Evolutionary conservation across 1,284 basidiomycete genomes (phyloP).

Genomic region (Tilletia setariae): DNA sequence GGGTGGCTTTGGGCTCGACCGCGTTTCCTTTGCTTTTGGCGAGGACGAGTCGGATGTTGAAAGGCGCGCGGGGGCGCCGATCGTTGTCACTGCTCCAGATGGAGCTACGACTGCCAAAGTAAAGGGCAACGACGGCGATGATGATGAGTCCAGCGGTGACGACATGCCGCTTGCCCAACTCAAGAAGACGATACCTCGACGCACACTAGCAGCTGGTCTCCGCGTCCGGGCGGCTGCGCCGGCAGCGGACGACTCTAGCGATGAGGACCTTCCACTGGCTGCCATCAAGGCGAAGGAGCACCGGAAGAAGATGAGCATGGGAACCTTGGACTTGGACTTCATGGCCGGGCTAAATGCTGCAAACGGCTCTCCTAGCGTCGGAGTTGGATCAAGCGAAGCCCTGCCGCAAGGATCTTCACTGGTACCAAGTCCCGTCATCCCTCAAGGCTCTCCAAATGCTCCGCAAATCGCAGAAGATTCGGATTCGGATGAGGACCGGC

Average conservation of each 20-base stretch:
- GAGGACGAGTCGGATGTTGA: conserved; percentile 6
- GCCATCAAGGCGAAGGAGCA: conserved; percentile 39
- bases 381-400: background rate
- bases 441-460: background rate
- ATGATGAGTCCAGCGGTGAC: conserved; percentile 21
- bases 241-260: conserved; percentile 30
- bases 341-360: background rate
- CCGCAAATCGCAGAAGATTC: conserved; percentile 19
- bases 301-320: conserved; percentile 29
- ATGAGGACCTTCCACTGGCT: conserved; percentile 40
- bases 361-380: background rate
- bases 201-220: background rate
- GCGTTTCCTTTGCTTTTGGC: conserved; percentile 8
- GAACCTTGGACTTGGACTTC: conserved; percentile 39
- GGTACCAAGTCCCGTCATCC: background rate
- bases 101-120: background rate
- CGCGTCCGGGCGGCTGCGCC: background rate
- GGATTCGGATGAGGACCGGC: conserved; percentile 43
- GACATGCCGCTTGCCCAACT: conserved; percentile 40
- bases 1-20: conserved; percentile 11
- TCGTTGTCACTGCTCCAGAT: background rate
- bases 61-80: background rate
- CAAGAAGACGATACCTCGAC: conserved; percentile 25
- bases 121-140: background rate
- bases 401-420: background rate